These are phyloP conservation scores for Bruguiera sexangula DNA, from an alignment of 345 rosid genomes.

Conservation along the genomic window DNA sequence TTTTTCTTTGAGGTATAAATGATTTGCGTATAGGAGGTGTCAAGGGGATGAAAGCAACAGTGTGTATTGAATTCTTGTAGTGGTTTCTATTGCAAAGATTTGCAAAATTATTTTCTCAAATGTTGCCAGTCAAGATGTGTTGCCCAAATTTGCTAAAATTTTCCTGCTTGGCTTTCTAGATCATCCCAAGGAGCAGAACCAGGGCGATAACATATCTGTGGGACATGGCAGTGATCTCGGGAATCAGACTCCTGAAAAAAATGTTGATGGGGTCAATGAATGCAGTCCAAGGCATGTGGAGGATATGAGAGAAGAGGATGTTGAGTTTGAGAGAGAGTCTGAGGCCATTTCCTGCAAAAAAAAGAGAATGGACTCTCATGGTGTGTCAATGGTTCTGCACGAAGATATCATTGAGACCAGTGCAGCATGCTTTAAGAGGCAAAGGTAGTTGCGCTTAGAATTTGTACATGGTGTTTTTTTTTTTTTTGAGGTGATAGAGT, in stretches of 20 bases:
- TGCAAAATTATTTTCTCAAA: background rate
- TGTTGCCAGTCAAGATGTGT: background rate
- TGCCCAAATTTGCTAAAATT: background rate
- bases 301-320: conserved; percentile 9
- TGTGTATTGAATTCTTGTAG: conserved; percentile 3
- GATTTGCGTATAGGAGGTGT: background rate
- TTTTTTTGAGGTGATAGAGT: too few species aligned
- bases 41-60: conserved; percentile 4
- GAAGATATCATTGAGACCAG: conserved; percentile 25
- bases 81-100: background rate
- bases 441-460: conserved; percentile 42
- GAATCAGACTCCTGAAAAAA: conserved; percentile 11
- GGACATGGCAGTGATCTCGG: background rate
- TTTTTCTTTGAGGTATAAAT: background rate
- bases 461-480: background rate
- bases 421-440: conserved; percentile 35
- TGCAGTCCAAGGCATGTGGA: conserved; percentile 8
- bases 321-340: conserved; percentile 28
- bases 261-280: conserved; percentile 6
- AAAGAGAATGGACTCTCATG: conserved; percentile 41
- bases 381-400: conserved; percentile 23
- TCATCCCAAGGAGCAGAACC: conserved; percentile 15
- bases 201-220: conserved; percentile 11
- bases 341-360: conserved; percentile 32
- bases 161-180: conserved; percentile 25